Evolutionary conservation across 371 early-diverging fungal species (phyloP).

Genomic region (Mortierella sp.): DNA sequence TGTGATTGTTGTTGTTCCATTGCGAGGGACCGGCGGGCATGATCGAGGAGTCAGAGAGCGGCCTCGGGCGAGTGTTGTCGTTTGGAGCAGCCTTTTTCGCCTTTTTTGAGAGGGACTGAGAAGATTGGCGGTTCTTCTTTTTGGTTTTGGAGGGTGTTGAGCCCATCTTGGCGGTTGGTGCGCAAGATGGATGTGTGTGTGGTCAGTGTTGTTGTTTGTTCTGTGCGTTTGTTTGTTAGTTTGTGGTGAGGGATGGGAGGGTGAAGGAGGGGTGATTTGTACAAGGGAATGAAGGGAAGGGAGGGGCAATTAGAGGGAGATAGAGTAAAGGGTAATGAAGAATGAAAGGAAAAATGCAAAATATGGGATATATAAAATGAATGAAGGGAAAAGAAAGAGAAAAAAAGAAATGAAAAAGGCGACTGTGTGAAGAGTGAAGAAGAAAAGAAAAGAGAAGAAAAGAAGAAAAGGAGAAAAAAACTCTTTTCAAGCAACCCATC

Average conservation of each 20-base stretch:
- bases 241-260: neutral
- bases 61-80: constrained; percentile 1
- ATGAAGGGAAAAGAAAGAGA: neutral
- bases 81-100: neutral
- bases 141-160: constrained; percentile 49
- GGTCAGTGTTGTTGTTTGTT: neutral
- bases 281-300: neutral
- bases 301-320: neutral
- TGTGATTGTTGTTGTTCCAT: constrained; percentile 14
- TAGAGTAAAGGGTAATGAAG: neutral
- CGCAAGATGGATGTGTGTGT: neutral
- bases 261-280: neutral
- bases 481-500: neutral
- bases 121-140: constrained; percentile 38
- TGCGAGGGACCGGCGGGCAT: constrained; percentile 30
- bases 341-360: constrained; percentile 6
- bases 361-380: neutral
- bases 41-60: constrained; percentile 18
- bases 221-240: neutral
- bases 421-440: constrained; percentile 5
- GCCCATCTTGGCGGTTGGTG: constrained; percentile 29
- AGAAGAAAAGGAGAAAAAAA: neutral
- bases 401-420: neutral
- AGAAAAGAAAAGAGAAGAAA: neutral
- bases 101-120: constrained; percentile 12